Base-by-base conservation (phyloP, 2,329 filamentous ascomycete species). In the Acrodontium crateriforme region DNA sequence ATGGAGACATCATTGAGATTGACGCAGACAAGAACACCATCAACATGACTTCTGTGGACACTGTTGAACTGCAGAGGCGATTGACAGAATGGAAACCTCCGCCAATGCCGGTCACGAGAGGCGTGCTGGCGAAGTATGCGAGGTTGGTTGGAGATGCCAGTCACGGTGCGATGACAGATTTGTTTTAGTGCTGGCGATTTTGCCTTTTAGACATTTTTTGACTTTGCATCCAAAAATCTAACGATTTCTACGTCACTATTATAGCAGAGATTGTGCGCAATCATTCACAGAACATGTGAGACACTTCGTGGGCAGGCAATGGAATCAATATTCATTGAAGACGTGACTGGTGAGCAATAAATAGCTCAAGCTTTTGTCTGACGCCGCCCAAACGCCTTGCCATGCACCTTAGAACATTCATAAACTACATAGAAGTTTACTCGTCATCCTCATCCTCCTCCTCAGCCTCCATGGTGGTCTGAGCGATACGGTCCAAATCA, bases 41-140 rank as follows among this genome's bases (percentile, higher is more conserved):
- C 29, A 71, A 69, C 33, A 83, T 94, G 60, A 67, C 78, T 46
- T n/a, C n/a, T n/a, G 63, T 91, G 1, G 65, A 63, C 1, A 71
- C 79, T 3, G 74, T 74, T 41, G 82, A 89, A 55, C 66, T 92
- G 44, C 61, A 65, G 37, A 59, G 56, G 48, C 62, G 83, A 36
- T 55, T 72, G 49, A 62, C 59, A 31, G 62, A 58, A 35, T 92
- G 83, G 83, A 76, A 66, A 48, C 60, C 72, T 17, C 84, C 83
- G 1, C 65, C 60, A 47, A 71, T 73, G 47, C 67, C 69, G 36
- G 81, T 92, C 7, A 84, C 76, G 42, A 71, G 87, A 31, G 87
- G 87, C 20, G 77, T 78, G 21, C 50, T 95, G 60, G 85, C 82
- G 4, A 95, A 95, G 64, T 95, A 95, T 60, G 80, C 80, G 5